A percentile compares a stretch with the other conserved stretches of the same genome.
Evolutionary conservation across 2,329 filamentous ascomycete species (phyloP).

Genomic region (Penicillium sp.): DNA sequence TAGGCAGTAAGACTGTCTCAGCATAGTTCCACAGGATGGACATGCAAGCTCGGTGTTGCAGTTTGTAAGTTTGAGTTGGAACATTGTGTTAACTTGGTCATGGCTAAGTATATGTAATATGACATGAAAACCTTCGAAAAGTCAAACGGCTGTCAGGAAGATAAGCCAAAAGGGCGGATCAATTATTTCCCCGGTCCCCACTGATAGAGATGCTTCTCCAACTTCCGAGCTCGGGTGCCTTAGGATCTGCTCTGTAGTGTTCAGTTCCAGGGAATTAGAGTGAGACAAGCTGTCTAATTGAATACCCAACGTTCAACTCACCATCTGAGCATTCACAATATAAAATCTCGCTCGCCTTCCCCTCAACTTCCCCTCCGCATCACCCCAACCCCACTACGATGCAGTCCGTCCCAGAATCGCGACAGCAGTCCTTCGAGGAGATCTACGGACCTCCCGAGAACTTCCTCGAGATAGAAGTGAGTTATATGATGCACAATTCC

Average conservation of each 20-base stretch:
- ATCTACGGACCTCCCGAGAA: conserved; percentile 98
- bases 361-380: not conserved
- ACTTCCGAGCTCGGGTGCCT: conserved; percentile 1
- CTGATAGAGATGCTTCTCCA: conserved; percentile 16
- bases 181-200: conserved; percentile 16
- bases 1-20: not conserved
- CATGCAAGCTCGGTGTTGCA: no score
- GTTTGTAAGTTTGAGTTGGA: not conserved
- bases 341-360: not conserved
- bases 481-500: conserved; percentile 17
- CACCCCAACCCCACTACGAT: conserved; percentile 42
- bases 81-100: not conserved
- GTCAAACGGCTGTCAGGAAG: conserved; percentile 2
- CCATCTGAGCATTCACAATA: not conserved
- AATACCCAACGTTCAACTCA: not conserved
- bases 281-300: not conserved
- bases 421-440: conserved; percentile 95
- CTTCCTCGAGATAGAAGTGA: conserved; percentile 95
- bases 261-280: not conserved
- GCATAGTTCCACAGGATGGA: no score
- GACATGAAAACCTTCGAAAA: no score
- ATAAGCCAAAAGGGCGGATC: conserved; percentile 17
- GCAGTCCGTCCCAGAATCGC: conserved; percentile 66
- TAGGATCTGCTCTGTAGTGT: conserved; percentile 1
- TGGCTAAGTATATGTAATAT: not conserved